These are phyloP conservation scores for Juncus inflexus DNA, from an alignment of 176 grass and related monocot genomes.

Conservation along the genomic window DNA sequence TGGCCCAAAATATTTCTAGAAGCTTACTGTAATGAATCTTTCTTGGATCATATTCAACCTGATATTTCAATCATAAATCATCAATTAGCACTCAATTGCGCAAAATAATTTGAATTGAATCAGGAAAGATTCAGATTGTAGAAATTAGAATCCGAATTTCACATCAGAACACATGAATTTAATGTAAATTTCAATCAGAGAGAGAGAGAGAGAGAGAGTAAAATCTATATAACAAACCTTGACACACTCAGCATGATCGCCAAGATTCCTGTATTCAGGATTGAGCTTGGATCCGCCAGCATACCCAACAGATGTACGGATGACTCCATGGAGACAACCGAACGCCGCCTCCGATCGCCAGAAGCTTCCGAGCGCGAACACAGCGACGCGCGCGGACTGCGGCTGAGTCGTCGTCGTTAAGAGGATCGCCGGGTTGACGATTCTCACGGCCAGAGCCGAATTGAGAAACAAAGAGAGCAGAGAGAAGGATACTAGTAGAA, in stretches of 20 bases:
- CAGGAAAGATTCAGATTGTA: neutral
- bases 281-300: slow-evolving; percentile 64
- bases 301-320: slow-evolving; percentile 86
- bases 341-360: slow-evolving; percentile 79
- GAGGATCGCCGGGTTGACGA: slow-evolving; percentile 12
- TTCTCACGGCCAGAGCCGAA: slow-evolving; percentile 15
- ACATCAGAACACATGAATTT: neutral
- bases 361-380: slow-evolving; percentile 91
- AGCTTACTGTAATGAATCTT: slow-evolving; percentile 80
- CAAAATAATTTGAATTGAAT: slow-evolving; percentile 6
- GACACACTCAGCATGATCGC: slow-evolving; percentile 89
- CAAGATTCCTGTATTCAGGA: slow-evolving; percentile 75
- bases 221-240: slow-evolving; percentile 30
- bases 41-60: slow-evolving; percentile 83
- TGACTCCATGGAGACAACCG: slow-evolving; percentile 64
- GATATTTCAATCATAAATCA: neutral
- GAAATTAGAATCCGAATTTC: neutral
- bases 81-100: neutral
- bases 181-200: neutral
- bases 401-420: neutral
- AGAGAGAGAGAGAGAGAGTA: neutral
- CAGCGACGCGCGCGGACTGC: slow-evolving; percentile 34
- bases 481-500: slow-evolving; percentile 26
- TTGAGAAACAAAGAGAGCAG: slow-evolving; percentile 14
- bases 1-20: slow-evolving; percentile 83